Evolutionary conservation across 2,329 filamentous ascomycete genomes (phyloP), one percentile per base, ranked within the genome.

Genomic region (Chaetomiaceae sp.): DNA sequence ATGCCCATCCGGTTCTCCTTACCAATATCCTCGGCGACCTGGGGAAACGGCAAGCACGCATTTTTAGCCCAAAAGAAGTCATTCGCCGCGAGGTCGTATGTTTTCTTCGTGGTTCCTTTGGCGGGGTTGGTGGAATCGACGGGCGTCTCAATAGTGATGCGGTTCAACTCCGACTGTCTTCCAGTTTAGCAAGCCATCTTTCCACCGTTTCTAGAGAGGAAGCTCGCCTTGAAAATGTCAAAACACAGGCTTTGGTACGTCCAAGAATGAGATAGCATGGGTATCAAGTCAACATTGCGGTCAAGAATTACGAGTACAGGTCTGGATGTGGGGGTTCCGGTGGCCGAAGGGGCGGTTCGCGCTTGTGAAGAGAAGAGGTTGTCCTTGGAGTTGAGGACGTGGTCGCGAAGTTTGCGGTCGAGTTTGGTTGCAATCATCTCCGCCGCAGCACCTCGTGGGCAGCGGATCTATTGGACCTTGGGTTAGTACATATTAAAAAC

Each of bases 51-150:
- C 18, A 89, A 78, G 7, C 87, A 83, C 1, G 94, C 89, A 67
- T 99, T 97, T 67, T 90, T 90, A 56, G 85, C 81, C 94, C 94
- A 99, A 74, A 99, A 99, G 70, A 95, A 97, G 70, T 99, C 94
- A 59, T 83, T 94, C 27, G 89, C 79, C 29, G 83, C 92, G 36
- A 99, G 75, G 65, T 99, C 94, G 65, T 97, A 99, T 0, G 87
- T 81, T 68, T 92, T 92, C 69, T 94, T 96, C 1, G 84, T 85
- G n/a, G 76, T 80, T 0, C 87, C 87, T 66, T 86, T 91, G 25
- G 80, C 75, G 0, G 86, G 84, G 59, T 89, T 86, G 34, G 78
- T 77, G 58, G 95, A 89, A 58, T 97, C 91, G 8, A 85, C 75
- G 5, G 89, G 85, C 0, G 86, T 84, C 66, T 96, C 90, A 40